Conservation (phyloP, 768 basidiomycete species). For the Kwoniella europaea region DNA sequence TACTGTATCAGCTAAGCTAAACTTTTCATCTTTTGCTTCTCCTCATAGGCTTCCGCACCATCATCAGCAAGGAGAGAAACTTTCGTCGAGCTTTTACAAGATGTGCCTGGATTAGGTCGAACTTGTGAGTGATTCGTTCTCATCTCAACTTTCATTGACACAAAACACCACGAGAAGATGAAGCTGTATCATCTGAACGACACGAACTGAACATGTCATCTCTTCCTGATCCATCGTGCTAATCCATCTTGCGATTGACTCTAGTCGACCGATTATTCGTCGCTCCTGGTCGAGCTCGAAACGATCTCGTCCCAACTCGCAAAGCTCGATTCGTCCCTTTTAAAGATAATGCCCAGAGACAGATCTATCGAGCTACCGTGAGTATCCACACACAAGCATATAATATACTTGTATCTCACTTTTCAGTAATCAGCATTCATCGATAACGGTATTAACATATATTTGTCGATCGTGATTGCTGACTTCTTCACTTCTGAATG, state of each 20-base stretch:
- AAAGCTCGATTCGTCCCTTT: conserved; percentile 42
- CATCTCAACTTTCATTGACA: not conserved
- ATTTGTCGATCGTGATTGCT: not conserved
- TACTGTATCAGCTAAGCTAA: too few relatives aligned
- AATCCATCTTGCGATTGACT: not conserved
- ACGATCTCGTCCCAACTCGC: conserved; percentile 39
- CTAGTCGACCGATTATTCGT: conserved; percentile 41
- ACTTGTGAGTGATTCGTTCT: conserved; percentile 25
- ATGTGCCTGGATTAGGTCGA: conserved; percentile 40
- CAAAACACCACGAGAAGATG: too few relatives aligned
- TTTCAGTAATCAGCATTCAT: too few relatives aligned
- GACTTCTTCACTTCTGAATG: too few relatives aligned
- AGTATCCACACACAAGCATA: not conserved
- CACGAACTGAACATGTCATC: too few relatives aligned
- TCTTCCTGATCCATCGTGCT: too few relatives aligned
- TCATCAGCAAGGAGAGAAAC: conserved; percentile 26
- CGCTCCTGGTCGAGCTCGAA: conserved; percentile 42
- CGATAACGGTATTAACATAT: not conserved
- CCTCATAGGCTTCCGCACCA: conserved; percentile 20
- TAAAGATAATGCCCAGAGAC: conserved; percentile 25
- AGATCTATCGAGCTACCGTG: conserved; percentile 28
- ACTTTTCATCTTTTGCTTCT: not conserved
- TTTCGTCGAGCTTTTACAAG: conserved; percentile 41
- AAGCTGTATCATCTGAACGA: too few relatives aligned
- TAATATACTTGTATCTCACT: too few relatives aligned